Evolutionary conservation across 2,329 filamentous ascomycete species (phyloP).

Genomic region (Mycocentrospora acerina): DNA sequence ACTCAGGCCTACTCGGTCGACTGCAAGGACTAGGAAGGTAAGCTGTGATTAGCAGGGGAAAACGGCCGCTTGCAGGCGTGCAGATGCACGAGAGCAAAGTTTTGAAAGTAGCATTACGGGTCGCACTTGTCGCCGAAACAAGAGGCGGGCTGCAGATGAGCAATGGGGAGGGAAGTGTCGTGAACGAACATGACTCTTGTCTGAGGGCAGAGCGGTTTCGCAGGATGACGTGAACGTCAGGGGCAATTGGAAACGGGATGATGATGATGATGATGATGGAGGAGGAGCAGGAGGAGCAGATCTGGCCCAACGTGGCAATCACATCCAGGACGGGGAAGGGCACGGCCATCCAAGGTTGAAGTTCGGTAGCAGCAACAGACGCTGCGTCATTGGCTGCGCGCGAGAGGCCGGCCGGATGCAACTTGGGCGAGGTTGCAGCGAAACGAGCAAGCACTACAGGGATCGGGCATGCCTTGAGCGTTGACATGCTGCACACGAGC

Average conservation of each 20-base stretch:
- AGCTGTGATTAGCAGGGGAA: constrained; percentile 7
- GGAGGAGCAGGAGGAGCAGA: constrained; percentile 6
- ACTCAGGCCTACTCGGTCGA: not conserved
- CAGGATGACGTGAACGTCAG: constrained; percentile 1
- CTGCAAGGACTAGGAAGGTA: constrained; percentile 7
- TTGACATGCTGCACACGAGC: constrained; percentile 6
- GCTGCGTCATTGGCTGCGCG: constrained; percentile 10
- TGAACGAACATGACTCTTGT: too few species aligned
- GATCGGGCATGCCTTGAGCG: constrained; percentile 1
- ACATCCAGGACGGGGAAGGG: constrained; percentile 4
- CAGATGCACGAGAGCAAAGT: constrained; percentile 16
- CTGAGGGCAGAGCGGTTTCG: constrained; percentile 7
- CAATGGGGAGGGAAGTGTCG: too few species aligned
- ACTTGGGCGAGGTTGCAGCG: constrained; percentile 13
- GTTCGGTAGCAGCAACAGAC: constrained; percentile 2
- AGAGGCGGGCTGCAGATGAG: too few species aligned
- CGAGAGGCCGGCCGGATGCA: constrained; percentile 6
- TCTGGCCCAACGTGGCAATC: constrained; percentile 4
- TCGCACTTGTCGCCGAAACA: constrained; percentile 16
- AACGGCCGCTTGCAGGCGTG: constrained; percentile 9
- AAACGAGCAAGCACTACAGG: constrained; percentile 4
- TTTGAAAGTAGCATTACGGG: constrained; percentile 20
- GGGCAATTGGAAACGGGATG: constrained; percentile 2
- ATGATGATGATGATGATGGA: constrained; percentile 1
- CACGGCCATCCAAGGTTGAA: not conserved